Base-by-base conservation (phyloP, 768 basidiomycete species). In the Leccinum sublutescens region DNA sequence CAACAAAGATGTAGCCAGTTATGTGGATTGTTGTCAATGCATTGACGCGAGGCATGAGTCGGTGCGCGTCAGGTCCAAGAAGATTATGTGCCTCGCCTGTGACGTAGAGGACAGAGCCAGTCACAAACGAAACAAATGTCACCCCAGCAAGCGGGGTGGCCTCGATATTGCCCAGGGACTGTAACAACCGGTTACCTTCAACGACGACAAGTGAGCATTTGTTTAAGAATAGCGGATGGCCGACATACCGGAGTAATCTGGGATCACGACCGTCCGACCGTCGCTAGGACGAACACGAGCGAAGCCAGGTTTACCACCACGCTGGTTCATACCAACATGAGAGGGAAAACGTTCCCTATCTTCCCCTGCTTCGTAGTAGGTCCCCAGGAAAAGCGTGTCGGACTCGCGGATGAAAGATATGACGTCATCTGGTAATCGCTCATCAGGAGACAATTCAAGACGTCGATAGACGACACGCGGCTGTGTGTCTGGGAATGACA, bases 281-380 rank as follows among this genome's bases (percentile, higher is more conserved):
- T 87, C 81, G 2, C 77, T 78, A 4, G 80, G 81, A 47, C 74
- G 68, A 19, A 87, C 80, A 12, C 86, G 84, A 1, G 83, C 74
- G 65, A 86, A 87, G 0, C 87, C 87, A 19, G 79, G 77, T 33
- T 76, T 74, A 2, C 87, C 87, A 4, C 84, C 85, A 5, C 87
- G 83, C 31, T 86, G 83, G 57, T 88, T 88, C 77, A 84, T 85
- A 31, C 87, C 87, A 7, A 86, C 64, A 63, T 87, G 86, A 1
- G 86, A 85, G 0, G 82, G 82, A 61, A 76, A 80, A 3, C 51
- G 66, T 12, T 64, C 53, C 1, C 66, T 68, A 17, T 84, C 79
- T 11, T 70, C 56, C 3, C 60, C 53, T 4, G 82, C 80, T 2
- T 71, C 61, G 61, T 86, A 85, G 1, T 77, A 75, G 1, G 85